These are phyloP conservation scores for Metschnikowia drakensbergensis DNA, from an alignment of 805 yeast genomes.

Conservation along the genomic window DNA sequence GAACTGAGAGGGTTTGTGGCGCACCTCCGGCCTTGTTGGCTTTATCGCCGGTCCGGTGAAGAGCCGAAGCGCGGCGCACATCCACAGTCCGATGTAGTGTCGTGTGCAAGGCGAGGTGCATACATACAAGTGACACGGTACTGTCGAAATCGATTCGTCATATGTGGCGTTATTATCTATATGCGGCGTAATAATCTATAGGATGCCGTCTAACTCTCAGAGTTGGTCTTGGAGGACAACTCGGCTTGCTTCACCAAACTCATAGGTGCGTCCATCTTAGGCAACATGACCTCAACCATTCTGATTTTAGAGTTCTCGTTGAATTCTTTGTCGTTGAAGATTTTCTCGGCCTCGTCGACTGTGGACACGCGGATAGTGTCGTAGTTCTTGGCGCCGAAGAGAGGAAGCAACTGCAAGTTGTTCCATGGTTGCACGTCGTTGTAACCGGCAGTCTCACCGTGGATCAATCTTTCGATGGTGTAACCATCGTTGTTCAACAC, in stretches of 20 bases:
- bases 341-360: slow-evolving; percentile 23
- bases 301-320: slow-evolving; percentile 30
- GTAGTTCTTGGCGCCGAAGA: slow-evolving; percentile 30
- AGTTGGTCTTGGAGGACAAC: slow-evolving; percentile 27
- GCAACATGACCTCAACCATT: slow-evolving; percentile 36
- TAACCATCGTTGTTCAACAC: slow-evolving; percentile 40
- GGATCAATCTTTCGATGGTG: slow-evolving; percentile 39
- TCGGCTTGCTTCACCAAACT: slow-evolving; percentile 37
- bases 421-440: slow-evolving; percentile 40
- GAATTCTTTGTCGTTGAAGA: slow-evolving; percentile 27
- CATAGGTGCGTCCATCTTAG: slow-evolving; percentile 36
- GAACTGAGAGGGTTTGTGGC: no score
- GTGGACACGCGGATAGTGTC: slow-evolving; percentile 26
- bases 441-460: slow-evolving; percentile 35
- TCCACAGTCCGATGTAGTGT: no score
- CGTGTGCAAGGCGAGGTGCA: no score
- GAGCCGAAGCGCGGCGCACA: not conserved
- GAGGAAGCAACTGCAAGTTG: slow-evolving; percentile 29
- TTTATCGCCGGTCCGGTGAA: not conserved
- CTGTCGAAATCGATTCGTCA: not conserved
- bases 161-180: not conserved
- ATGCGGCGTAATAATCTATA: no score
- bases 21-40: no score
- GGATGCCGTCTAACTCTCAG: slow-evolving; percentile 6
- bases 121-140: not conserved